Evolutionary conservation across 1,139 yeast genomes (phyloP), one percentile per base, ranked within the genome.

Genomic region (Sugiyamaella pinicola): DNA sequence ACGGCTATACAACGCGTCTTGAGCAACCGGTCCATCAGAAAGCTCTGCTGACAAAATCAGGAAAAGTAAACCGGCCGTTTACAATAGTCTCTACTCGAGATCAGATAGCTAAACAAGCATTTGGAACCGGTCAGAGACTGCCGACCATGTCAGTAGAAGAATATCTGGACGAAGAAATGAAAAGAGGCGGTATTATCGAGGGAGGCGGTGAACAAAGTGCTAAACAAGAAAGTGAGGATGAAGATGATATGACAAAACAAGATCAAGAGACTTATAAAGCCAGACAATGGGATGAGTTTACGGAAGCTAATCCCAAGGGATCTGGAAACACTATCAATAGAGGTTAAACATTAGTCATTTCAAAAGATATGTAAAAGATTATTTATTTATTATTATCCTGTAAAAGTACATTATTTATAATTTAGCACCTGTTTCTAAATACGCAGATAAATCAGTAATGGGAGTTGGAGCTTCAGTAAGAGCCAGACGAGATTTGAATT

Each of bases 121-220:
- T 81, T 64, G 97, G 98, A 1, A 88, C 96, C 1, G 99, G 98
- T 0, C 98, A 93, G 69, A 83, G 80, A 34, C 75, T 93, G 37
- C 99, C 99, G 1, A 88, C 97, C 0, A 89, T 95, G 96, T 76
- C 96, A 0, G 93, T 95, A 0, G 99, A 93, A 60, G 97, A 93
- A 63, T 85, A 87, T 59, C 75, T 93, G 51, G 96, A 90, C 51
- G 83, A 87, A 62, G 99, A 93, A 66, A 74, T 87, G 61, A 83
- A 84, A 13, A 83, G 87, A 62, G 97, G 97, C 1, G 90, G 91
- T 53, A 85, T 80, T 45, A 74, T 79, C 49, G 80, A 82, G 54
- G 80, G 80, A 18, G 78, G 78, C 21, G 82, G 79, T 49, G 69
- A 68, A 26, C 64, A 67, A 2, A 59, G 67, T 12, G 49, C 71